Percentiles rank a stretch among this genome's conserved stretches.
These are phyloP conservation scores for Neonectria faginata DNA, from an alignment of 2,329 filamentous ascomycete genomes.

Conservation along the genomic window DNA sequence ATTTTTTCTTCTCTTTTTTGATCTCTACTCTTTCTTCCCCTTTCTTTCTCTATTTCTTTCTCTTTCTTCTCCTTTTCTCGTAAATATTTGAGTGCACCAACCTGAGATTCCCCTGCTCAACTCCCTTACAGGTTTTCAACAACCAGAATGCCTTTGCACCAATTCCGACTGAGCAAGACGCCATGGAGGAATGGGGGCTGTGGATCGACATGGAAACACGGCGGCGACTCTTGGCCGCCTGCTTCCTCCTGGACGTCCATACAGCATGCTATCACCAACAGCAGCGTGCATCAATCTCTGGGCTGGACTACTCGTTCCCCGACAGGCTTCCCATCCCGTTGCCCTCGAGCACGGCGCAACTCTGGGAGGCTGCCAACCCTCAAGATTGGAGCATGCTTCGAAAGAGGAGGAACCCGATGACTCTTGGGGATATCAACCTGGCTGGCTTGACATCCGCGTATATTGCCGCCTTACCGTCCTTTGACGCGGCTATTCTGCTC, in stretches of 20 bases:
- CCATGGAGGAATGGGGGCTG: conserved; percentile 58
- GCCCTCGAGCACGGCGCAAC: conserved; percentile 55
- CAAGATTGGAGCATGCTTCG: conserved; percentile 59
- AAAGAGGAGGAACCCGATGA: conserved; percentile 41
- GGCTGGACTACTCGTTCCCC: conserved; percentile 52
- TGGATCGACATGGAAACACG: conserved; percentile 66
- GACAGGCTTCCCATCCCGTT: conserved; percentile 59
- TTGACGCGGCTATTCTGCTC: conserved; percentile 57
- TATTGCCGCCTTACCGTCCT: conserved; percentile 50
- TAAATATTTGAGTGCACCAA: conserved; percentile 20
- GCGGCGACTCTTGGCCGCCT: conserved; percentile 66
- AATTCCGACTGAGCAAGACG: conserved; percentile 39
- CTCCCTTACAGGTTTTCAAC: conserved; percentile 55
- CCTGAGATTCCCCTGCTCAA: conserved; percentile 42
- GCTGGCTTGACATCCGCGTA: conserved; percentile 52
- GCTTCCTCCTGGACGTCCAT: conserved; percentile 68
- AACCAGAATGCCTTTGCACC: conserved; percentile 46
- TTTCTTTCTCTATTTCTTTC: background rate
- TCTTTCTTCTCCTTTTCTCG: conserved; percentile 47
- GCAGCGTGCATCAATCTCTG: conserved; percentile 49
- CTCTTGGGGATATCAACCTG: conserved; percentile 47
- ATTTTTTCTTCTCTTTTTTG: conserved; percentile 15
- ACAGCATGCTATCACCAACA: conserved; percentile 67
- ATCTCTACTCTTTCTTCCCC: conserved; percentile 39
- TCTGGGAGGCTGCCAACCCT: conserved; percentile 62